Evolutionary conservation across 805 yeast species (phyloP).

Genomic region (Wickerhamomyces rabaulensis): DNA sequence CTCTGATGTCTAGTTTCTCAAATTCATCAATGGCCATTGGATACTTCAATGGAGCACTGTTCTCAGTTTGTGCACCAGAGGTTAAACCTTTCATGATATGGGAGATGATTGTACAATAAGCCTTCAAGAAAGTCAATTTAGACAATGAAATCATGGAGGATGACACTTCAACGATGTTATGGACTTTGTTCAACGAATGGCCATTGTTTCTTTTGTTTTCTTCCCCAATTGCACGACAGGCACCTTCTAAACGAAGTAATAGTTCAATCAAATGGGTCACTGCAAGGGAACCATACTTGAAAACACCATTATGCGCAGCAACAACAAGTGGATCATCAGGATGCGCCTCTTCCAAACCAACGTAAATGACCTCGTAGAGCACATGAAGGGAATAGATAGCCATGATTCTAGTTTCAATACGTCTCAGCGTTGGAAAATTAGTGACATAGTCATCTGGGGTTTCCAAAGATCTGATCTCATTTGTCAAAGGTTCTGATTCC

Average conservation of each 20-base stretch:
- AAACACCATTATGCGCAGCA: constrained; percentile 10
- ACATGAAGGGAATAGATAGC: constrained; percentile 11
- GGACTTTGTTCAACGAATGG: constrained; percentile 2
- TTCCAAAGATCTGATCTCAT: constrained; percentile 4
- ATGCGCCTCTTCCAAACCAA: constrained; percentile 2
- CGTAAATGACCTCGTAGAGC: constrained; percentile 15
- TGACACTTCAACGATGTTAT: constrained; percentile 14
- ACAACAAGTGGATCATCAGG: constrained; percentile 8
- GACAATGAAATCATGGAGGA: constrained; percentile 8
- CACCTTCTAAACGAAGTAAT: constrained; percentile 9
- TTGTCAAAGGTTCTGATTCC: constrained; percentile 12
- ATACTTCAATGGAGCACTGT: neutral
- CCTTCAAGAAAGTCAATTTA: constrained; percentile 11
- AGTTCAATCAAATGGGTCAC: constrained; percentile 19
- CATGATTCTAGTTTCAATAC: constrained; percentile 7
- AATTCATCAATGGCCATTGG: constrained; percentile 9
- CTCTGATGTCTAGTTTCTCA: constrained; percentile 12
- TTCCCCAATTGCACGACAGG: constrained; percentile 2
- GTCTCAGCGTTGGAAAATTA: constrained; percentile 1
- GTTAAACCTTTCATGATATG: neutral
- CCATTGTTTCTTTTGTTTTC: constrained; percentile 2
- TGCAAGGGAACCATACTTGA: constrained; percentile 19
- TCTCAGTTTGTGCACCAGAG: neutral
- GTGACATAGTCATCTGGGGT: constrained; percentile 4
- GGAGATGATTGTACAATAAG: constrained; percentile 7